Percentiles rank a stretch among this genome's conserved stretches.
Conservation (phyloP, 805 yeast genomes). For the Teunomyces barrocoloradensis region DNA sequence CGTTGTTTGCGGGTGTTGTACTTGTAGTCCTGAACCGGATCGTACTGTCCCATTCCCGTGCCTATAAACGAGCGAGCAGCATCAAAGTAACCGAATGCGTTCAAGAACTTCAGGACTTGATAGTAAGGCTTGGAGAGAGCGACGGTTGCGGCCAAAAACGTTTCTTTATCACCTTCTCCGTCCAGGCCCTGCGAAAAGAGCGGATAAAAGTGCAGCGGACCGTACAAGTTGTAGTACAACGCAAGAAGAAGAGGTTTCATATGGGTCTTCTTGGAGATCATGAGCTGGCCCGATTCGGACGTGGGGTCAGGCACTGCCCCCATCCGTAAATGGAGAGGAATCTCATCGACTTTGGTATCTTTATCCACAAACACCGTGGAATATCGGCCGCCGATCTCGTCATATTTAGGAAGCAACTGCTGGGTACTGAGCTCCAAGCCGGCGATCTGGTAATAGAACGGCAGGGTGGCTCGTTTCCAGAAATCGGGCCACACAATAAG, state of each 20-base stretch:
- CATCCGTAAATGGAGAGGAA: conserved; percentile 30
- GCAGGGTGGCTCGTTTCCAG: conserved; percentile 83
- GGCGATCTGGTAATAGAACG: conserved; percentile 67
- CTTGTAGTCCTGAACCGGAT: conserved; percentile 60
- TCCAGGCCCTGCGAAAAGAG: conserved; percentile 44
- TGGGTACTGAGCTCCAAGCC: conserved; percentile 39
- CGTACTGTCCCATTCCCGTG: conserved; percentile 73
- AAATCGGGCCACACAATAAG: conserved; percentile 82
- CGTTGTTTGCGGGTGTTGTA: conserved; percentile 9
- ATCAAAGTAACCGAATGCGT: conserved; percentile 49
- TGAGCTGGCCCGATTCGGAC: conserved; percentile 42
- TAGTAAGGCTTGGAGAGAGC: conserved; percentile 48
- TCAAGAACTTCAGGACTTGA: conserved; percentile 51
- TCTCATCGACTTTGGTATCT: conserved; percentile 7
- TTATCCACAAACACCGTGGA: background rate
- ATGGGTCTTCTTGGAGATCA: conserved; percentile 40
- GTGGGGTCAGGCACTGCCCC: conserved; percentile 29
- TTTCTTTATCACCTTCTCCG: conserved; percentile 85
- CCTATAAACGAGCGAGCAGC: conserved; percentile 49
- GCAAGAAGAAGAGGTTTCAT: conserved; percentile 36
- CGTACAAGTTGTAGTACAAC: conserved; percentile 41
- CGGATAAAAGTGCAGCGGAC: conserved; percentile 42
- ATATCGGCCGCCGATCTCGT: conserved; percentile 27
- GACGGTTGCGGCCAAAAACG: conserved; percentile 68
- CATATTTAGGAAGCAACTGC: conserved; percentile 31